Evolutionary conservation across 1,284 basidiomycete species (phyloP), one percentile per base, ranked within the genome.

Genomic region (Sporisorium exsertum): DNA sequence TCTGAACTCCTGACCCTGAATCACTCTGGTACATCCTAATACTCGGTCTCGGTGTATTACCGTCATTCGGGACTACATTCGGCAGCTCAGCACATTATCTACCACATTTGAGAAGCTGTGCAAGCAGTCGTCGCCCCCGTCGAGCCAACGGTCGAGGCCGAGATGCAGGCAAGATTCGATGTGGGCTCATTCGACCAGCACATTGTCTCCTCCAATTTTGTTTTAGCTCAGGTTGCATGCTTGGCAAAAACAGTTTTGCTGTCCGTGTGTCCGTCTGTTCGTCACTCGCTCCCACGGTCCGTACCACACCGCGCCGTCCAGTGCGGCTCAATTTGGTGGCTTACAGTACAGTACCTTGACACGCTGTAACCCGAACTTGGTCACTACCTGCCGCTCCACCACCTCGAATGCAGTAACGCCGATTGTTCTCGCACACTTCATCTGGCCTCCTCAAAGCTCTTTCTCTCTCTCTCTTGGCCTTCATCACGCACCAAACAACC

Each of bases 271-370:
- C n/a, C n/a, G n/a, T n/a, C n/a, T n/a, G n/a, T n/a, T n/a, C n/a
- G n/a, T 32, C 29, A 10, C 5, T 32, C 29, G 5, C 22, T 26
- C 47, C 47, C 47, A 49, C 47, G 47, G 18, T 29, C 47, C 18
- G 47, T 49, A 27, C 26, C 27, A n/a, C 26, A n/a, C 46, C 26
- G 46, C 46, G 24, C 46, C 27, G n/a, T 47, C 26, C 45, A 47
- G n/a, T 49, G 47, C 47, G 29, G 16, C 15, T 49, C 26, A 16
- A n/a, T 49, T n/a, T 29, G 26, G 27, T 49, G 47, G 47, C 47
- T 29, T 29, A 32, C 29, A 29, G n/a, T n/a, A n/a, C n/a, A n/a
- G n/a, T n/a, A n/a, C n/a, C n/a, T 49, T 29, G 27, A 18, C 16
- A n/a, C 47, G 47, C 29, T 49, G 47, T 27, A 29, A 18, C 27